Evolutionary conservation across 2,329 filamentous ascomycete genomes (phyloP), one percentile per base, ranked within the genome.

Genomic region (Pyrenochaeta sp.): DNA sequence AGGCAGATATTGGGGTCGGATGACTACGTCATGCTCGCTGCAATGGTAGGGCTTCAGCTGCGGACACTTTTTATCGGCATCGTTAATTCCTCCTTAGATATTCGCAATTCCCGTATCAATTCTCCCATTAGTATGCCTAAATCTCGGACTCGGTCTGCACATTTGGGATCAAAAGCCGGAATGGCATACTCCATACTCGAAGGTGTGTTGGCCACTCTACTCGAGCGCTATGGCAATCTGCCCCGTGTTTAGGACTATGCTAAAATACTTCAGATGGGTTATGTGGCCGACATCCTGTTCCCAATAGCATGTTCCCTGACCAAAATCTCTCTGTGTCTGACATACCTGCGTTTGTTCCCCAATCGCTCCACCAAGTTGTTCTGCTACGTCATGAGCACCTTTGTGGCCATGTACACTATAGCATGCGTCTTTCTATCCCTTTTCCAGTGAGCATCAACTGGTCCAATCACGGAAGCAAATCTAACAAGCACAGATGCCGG

Each of bases 311-410:
- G 65, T 32, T 62, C 62, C 2, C 30, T 72, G 5, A 72, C 69
- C n/a, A 75, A 75, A 43, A 62, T 71, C 5, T 73, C 70, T 5
- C 46, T 74, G 34, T 72, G 66, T 47, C 30, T 74, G 8, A 74
- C 71, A 5, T 75, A 75, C 50, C 50, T 75, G 2, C 65, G 66
- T 10, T 60, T 74, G 2, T 75, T 74, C 37, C 69, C 71, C 7
- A 57, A 64, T 39, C 55, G 58, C 32, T 37, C 60, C 9, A 63
- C 69, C 48, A 68, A 64, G 53, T 53, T 67, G 3, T 71, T 72
- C 37, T 70, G 62, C 45, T 65, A 65, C 36, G 30, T 25, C 1
- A 56, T 72, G 44, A 61, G 50, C 10, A 37, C 43, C 2, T 72
- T 71, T 50, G 56, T 71, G 8, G 58, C 53, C 3, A 42, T 64